Conservation (phyloP, 306 rosid species). For the Dryas octopetala region DNA sequence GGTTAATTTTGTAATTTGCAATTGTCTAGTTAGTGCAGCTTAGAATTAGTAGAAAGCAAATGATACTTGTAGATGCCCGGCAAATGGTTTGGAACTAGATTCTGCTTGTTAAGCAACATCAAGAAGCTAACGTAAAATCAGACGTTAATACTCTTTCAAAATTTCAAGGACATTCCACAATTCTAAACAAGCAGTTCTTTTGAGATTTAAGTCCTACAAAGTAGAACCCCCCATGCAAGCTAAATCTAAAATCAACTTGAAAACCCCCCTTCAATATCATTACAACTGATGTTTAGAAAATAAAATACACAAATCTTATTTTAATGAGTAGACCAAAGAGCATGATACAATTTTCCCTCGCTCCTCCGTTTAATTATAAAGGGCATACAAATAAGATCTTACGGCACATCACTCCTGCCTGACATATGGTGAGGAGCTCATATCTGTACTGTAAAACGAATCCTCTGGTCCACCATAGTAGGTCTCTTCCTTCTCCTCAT, state of each 20-base stretch:
- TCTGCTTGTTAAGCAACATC: no score
- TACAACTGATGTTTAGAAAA: slow-evolving; percentile 9
- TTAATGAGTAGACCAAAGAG: slow-evolving; percentile 13
- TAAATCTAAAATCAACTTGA: no score
- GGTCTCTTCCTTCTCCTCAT: slow-evolving; percentile 83
- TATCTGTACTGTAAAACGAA: slow-evolving; percentile 88
- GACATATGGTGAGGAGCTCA: slow-evolving; percentile 82
- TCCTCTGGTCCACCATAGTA: slow-evolving; percentile 83
- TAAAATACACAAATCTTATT: slow-evolving; percentile 1
- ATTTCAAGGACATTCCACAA: neutral
- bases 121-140: no score
- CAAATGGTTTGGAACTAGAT: no score
- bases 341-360: slow-evolving; percentile 30
- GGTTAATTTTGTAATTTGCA: no score
- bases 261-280: no score
- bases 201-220: neutral
- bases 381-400: slow-evolving; percentile 15
- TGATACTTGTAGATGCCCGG: no score
- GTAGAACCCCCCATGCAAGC: no score
- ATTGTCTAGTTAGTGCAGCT: no score
- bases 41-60: no score
- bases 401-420: slow-evolving; percentile 53
- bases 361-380: slow-evolving; percentile 8
- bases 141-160: no score
- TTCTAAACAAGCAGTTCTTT: slow-evolving; percentile 20